Conservation (phyloP, 257 asterid species). For the Haberlea rhodopensis region DNA sequence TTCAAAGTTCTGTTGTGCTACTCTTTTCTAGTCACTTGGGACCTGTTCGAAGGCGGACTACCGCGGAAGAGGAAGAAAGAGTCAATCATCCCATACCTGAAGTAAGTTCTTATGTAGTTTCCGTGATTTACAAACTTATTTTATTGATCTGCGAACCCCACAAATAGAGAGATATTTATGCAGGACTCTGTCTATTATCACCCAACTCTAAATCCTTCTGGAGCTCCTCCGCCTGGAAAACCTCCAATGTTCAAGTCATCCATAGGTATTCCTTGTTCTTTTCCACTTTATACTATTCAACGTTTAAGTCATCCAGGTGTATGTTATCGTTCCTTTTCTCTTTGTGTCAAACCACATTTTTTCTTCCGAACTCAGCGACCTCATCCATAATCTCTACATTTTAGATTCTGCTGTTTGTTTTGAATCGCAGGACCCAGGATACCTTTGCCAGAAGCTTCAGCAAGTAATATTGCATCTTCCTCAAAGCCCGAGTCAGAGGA, state of each 20-base stretch:
- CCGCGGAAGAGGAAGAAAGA: conserved; percentile 93
- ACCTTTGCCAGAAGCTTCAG: conserved; percentile 67
- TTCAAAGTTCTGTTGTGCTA: conserved; percentile 17
- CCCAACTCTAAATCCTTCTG: conserved; percentile 96
- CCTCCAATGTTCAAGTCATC: conserved; percentile 98
- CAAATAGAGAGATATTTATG: conserved; percentile 30
- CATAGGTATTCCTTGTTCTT: conserved; percentile 46
- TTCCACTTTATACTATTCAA: neutral
- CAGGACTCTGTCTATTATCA: conserved; percentile 98
- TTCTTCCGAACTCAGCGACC: neutral
- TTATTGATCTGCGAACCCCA: conserved; percentile 29
- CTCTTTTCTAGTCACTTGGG: conserved; percentile 81
- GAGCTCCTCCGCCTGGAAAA: conserved; percentile 99
- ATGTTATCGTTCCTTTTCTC: neutral
- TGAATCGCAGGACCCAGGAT: conserved; percentile 74
- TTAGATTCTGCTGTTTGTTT: conserved; percentile 17
- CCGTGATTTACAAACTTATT: conserved; percentile 20
- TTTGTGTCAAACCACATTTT: conserved; percentile 7
- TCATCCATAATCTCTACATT: neutral
- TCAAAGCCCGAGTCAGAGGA: conserved; percentile 61
- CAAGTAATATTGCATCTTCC: conserved; percentile 74
- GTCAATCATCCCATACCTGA: conserved; percentile 79
- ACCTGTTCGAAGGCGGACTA: conserved; percentile 69
- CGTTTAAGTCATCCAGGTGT: neutral
- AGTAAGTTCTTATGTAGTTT: conserved; percentile 40